Conservation (phyloP, 2,329 filamentous ascomycete genomes). For the Claviceps cyperi region DNA sequence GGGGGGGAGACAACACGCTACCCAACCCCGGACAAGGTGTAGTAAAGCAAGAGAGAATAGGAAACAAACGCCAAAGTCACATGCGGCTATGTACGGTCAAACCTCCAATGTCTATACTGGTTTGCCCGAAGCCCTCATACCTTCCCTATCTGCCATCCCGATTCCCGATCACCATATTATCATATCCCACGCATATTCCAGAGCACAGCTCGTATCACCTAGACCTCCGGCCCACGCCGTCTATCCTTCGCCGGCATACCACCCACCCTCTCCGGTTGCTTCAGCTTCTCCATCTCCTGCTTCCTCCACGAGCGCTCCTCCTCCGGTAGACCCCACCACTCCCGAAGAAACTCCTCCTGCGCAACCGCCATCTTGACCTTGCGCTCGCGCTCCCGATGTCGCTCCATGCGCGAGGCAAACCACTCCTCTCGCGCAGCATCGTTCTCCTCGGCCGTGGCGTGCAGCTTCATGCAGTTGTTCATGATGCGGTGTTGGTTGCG, state of each 20-base stretch:
- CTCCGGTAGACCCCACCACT: slow-evolving; percentile 52
- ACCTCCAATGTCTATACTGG: too few relatives aligned
- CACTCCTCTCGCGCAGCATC: slow-evolving; percentile 86
- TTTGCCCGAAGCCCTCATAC: too few relatives aligned
- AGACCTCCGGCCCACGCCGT: slow-evolving; percentile 5
- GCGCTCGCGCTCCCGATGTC: slow-evolving; percentile 51
- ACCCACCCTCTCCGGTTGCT: slow-evolving; percentile 38
- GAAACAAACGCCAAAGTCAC: too few relatives aligned
- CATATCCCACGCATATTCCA: too few relatives aligned
- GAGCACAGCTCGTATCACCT: too few relatives aligned
- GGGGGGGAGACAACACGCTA: too few relatives aligned
- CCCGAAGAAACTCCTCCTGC: slow-evolving; percentile 49
- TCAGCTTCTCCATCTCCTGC: slow-evolving; percentile 36
- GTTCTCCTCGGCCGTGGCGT: slow-evolving; percentile 72
- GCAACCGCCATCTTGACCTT: slow-evolving; percentile 44
- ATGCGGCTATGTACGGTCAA: too few relatives aligned
- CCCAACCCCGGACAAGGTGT: too few relatives aligned
- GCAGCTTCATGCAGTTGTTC: slow-evolving; percentile 84
- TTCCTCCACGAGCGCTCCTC: slow-evolving; percentile 36
- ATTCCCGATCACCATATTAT: too few relatives aligned
- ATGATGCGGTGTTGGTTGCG: slow-evolving; percentile 65
- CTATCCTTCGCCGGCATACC: slow-evolving; percentile 30
- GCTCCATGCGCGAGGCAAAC: slow-evolving; percentile 65
- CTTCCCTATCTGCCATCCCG: too few relatives aligned
- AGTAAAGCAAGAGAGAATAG: too few relatives aligned